phyloP scores from a whole-genome alignment of 257 asterid species.

The Ajuga chamaepitys region DNA sequence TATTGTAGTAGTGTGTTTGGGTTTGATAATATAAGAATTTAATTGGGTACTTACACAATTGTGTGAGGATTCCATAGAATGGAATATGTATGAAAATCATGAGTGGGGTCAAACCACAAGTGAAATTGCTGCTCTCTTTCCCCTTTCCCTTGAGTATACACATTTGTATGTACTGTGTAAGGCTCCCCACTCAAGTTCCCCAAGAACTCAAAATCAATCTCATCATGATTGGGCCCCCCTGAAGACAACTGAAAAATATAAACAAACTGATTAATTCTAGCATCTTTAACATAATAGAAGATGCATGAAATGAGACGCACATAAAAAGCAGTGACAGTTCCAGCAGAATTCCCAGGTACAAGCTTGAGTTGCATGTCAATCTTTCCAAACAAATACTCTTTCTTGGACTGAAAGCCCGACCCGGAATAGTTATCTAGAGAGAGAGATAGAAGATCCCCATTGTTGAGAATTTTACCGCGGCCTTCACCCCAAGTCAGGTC shows the following conservation, averaged over 20 bases:
- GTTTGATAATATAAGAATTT: no score
- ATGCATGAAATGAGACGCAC: slow-evolving; percentile 7
- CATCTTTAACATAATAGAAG: not conserved
- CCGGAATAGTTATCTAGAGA: slow-evolving; percentile 41
- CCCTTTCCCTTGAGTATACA: slow-evolving; percentile 39
- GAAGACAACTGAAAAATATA: slow-evolving; percentile 34
- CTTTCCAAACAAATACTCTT: slow-evolving; percentile 32
- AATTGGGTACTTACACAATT: slow-evolving; percentile 30
- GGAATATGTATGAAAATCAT: slow-evolving; percentile 34
- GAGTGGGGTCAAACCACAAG: slow-evolving; percentile 48
- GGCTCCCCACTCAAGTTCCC: slow-evolving; percentile 31
- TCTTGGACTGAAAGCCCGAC: slow-evolving; percentile 46
- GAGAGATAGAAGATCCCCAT: slow-evolving; percentile 38
- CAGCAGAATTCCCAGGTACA: slow-evolving; percentile 55
- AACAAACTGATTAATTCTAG: not conserved
- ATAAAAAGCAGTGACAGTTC: slow-evolving; percentile 52
- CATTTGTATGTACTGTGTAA: slow-evolving; percentile 39
- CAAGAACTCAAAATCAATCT: slow-evolving; percentile 29
- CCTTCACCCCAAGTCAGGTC: slow-evolving; percentile 46
- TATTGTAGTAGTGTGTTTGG: no score
- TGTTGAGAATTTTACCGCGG: slow-evolving; percentile 36
- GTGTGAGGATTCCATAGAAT: slow-evolving; percentile 41
- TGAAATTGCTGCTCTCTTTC: slow-evolving; percentile 47
- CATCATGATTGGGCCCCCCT: slow-evolving; percentile 30
- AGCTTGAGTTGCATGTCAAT: slow-evolving; percentile 34